Evolutionary conservation across 306 rosid genomes (phyloP).

Genomic region (Vigna reflexopilosa): DNA sequence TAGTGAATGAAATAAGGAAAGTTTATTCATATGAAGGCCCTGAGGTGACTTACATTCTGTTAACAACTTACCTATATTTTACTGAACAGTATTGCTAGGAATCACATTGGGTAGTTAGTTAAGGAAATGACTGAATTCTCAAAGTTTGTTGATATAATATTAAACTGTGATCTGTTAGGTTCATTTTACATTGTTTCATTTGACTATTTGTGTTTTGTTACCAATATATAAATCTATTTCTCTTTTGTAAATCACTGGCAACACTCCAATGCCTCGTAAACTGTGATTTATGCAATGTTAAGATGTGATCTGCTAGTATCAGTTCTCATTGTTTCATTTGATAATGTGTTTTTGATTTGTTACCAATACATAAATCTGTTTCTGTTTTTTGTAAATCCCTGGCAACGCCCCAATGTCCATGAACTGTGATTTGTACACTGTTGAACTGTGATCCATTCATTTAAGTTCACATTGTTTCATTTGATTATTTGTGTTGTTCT

Average conservation of each 20-base stretch:
- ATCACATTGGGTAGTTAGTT: background rate
- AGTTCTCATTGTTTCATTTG: no score
- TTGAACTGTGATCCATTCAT: background rate
- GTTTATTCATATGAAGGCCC: background rate
- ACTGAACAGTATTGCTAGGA: background rate
- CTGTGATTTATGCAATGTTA: no score
- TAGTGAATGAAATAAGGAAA: background rate
- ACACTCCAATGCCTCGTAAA: constrained; percentile 9
- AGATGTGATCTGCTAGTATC: no score
- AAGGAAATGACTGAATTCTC: constrained; percentile 15
- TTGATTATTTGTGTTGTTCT: constrained; percentile 18
- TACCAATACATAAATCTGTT: no score
- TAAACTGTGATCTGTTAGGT: background rate
- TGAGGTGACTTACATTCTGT: constrained; percentile 4
- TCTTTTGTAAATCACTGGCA: constrained; percentile 2
- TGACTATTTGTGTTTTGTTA: no score
- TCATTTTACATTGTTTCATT: background rate
- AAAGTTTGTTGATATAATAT: constrained; percentile 24
- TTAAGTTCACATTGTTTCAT: constrained; percentile 1
- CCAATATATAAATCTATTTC: background rate
- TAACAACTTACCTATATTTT: background rate
- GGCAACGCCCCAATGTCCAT: no score
- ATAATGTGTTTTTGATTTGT: no score
- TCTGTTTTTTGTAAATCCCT: no score
- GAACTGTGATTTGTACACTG: background rate